Percentiles rank a stretch among this genome's conserved stretches.
phyloP scores from a whole-genome alignment of 176 grass and related monocot genomes.

The Musa troglodytarum region DNA sequence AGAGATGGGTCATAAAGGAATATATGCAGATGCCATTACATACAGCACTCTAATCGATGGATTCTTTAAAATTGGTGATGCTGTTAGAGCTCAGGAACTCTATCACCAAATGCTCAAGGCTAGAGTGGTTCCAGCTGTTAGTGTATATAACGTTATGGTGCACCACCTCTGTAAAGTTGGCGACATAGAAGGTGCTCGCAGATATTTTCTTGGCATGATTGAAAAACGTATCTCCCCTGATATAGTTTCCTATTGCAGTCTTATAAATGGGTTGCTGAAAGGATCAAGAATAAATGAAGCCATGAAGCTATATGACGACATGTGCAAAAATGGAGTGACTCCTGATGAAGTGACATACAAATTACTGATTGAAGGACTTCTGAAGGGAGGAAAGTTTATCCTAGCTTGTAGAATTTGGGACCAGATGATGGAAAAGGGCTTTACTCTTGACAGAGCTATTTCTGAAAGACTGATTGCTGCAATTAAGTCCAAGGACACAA shows the following conservation, averaged over 20 bases:
- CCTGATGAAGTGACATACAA: conserved; percentile 60
- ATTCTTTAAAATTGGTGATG: conserved; percentile 38
- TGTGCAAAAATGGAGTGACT: conserved; percentile 37
- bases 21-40: conserved; percentile 51
- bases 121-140: conserved; percentile 45
- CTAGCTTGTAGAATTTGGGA: conserved; percentile 61
- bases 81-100: conserved; percentile 47
- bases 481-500: conserved; percentile 40
- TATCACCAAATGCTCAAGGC: conserved; percentile 55
- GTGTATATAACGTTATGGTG: conserved; percentile 60
- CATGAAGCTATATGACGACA: conserved; percentile 47
- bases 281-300: conserved; percentile 44
- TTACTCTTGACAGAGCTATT: conserved; percentile 48
- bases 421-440: conserved; percentile 48
- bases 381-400: conserved; percentile 46
- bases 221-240: conserved; percentile 38
- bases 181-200: conserved; percentile 40
- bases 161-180: conserved; percentile 51
- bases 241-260: conserved; percentile 51
- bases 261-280: conserved; percentile 36
- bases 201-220: conserved; percentile 45
- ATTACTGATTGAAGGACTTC: conserved; percentile 51
- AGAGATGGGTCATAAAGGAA: conserved; percentile 65
- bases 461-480: conserved; percentile 50
- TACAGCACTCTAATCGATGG: conserved; percentile 69